Base-by-base conservation (phyloP, 768 basidiomycete species). In the Russula emetica region DNA sequence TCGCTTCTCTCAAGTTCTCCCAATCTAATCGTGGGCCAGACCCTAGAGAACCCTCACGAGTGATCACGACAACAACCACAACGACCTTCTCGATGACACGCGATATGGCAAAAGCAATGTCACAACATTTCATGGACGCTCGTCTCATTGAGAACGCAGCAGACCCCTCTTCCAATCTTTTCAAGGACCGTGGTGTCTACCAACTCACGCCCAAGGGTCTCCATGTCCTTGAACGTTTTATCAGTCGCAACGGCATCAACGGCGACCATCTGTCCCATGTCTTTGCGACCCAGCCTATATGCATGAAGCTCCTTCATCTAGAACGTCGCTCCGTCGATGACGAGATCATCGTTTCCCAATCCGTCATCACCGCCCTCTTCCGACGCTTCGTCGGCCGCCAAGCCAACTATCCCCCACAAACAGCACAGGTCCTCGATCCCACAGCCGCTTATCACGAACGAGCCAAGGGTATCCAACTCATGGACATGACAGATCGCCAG, bases 51-150 rank as follows among this genome's bases (percentile, higher is more conserved):
- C 94, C 94, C 71, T 87, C 92, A 76, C 89, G 97, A 72, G 93
- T 99, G 76, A 90, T 99, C 73, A 99, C 97, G 71, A 99, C 97
- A 0, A 99, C 97, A 0, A 99, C 97, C 7, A 98, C 97, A 6
- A 99, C 97, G 49, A 99, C 97, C 38, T 99, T 99, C 79, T 94
- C 94, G 66, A 98, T 99, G 97, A 93, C 94, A 69, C 89, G 97
- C 70, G 97, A 99, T 51, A 98, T 99, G 92, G 97, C 97, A 67
- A 98, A 98, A 78, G 94, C 93, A 38, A 98, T 99, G 88, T 92
- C 93, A 78, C 97, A 99, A 77, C 94, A 98, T 74, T 98, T 98
- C 73, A 97, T 99, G 93, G 97, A 98, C 69, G 94, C 97, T 62
- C 92, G 94, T 68, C 82, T 98, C 66, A 94, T 98, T 68, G 95